phyloP scores from a whole-genome alignment of 495 filamentous ascomycete species.

The Margaritispora aquatica region DNA sequence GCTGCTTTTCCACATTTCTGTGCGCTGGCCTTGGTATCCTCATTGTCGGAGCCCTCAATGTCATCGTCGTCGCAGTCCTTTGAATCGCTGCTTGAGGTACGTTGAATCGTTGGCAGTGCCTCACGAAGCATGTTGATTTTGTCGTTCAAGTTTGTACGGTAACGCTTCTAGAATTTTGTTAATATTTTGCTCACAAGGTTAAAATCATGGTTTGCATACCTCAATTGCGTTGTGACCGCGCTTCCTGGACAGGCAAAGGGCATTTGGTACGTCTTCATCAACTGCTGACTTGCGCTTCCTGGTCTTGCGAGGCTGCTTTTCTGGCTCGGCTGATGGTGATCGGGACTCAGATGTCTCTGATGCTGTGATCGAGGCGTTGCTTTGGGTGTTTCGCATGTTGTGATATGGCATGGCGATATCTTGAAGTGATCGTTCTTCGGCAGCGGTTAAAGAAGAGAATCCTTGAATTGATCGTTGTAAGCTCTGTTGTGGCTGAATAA shows the following conservation, averaged over 20 bases:
- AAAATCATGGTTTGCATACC: conserved; percentile 12
- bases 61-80: conserved; percentile 2
- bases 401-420: conserved; percentile 16
- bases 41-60: conserved; percentile 1
- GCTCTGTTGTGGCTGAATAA: background rate
- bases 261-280: background rate
- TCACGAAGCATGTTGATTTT: conserved; percentile 42
- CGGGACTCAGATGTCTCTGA: background rate
- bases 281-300: conserved; percentile 6
- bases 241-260: conserved; percentile 27
- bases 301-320: conserved; percentile 1
- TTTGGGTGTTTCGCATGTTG: conserved; percentile 1
- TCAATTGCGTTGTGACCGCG: conserved; percentile 50
- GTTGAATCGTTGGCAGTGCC: conserved; percentile 26
- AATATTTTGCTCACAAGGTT: background rate
- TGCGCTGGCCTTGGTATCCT: background rate
- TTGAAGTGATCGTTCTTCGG: conserved; percentile 6
- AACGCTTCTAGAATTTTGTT: conserved; percentile 27
- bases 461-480: conserved; percentile 4
- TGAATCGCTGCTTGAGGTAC: background rate
- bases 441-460: conserved; percentile 9
- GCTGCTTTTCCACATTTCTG: conserved; percentile 16
- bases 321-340: background rate
- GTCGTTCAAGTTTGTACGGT: conserved; percentile 48
- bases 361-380: background rate